Evolutionary conservation across 2,329 filamentous ascomycete genomes (phyloP), one percentile per base, ranked within the genome.

Genomic region (Neurospora sp.): DNA sequence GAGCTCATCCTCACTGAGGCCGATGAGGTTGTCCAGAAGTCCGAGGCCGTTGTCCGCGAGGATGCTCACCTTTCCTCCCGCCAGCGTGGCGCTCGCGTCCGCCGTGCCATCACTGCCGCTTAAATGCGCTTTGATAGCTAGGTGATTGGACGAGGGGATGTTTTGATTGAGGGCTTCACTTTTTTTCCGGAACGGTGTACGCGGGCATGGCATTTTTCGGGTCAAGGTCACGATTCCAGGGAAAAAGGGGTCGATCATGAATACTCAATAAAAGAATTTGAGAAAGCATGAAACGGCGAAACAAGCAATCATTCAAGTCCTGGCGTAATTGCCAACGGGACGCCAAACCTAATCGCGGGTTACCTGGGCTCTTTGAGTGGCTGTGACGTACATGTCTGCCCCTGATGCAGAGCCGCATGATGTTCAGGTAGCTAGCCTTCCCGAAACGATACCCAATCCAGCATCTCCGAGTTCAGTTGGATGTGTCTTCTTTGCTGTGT

Each of bases 1-100:
- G 96, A 99, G 89, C 88, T 99, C 80, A 99, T 99, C 90, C 90
- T 99, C 79, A 97, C 95, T 81, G 96, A 99, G 90, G 93, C 88
- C 80, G 92, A 96, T 81, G 96, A 99, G 89, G 89, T 91, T 78
- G 93, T 99, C 79, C 89, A 94, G 86, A 99, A 99, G 91, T 90
- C 90, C 74, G 87, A 90, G 78, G 82, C 88, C 74, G 87, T 89
- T 78, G 87, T 85, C 75, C 89, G 89, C 78, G 87, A 91, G 78
- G 81, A 84, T 73, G 79, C 83, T 76, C 92, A 90, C 83, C 88
- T 99, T 81, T 92, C 84, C 88, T 93, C 92, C 80, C 92, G 95
- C 88, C 96, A 99, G 90, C 93, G 94, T 82, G 96, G 93, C 81
- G 82, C 83, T 78, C 87, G 87, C 76, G 79, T 86, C 78, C 87